Conservation (phyloP, 805 yeast genomes). For the Schwanniomyces sp. region DNA sequence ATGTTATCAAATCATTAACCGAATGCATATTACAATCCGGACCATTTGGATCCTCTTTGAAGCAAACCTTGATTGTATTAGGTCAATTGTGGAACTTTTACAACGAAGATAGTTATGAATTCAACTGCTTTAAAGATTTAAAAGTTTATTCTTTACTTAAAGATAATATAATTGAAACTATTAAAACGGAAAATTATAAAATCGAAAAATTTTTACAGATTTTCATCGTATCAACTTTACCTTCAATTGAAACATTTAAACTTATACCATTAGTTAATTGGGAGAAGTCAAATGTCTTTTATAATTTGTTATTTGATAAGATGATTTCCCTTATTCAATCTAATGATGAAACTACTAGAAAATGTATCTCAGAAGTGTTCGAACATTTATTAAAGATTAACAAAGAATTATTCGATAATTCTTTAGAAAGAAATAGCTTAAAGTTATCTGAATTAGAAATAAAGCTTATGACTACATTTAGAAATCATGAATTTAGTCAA, state of each 20-base stretch:
- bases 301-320: conserved; percentile 14
- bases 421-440: conserved; percentile 16
- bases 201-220: conserved; percentile 29
- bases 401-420: conserved; percentile 16
- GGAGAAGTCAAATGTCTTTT: conserved; percentile 10
- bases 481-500: conserved; percentile 18
- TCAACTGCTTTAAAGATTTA: conserved; percentile 19
- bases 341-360: conserved; percentile 15
- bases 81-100: conserved; percentile 39
- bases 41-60: conserved; percentile 19
- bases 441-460: conserved; percentile 45
- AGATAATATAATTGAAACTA: conserved; percentile 5
- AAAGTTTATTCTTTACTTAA: conserved; percentile 3
- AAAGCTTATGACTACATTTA: conserved; percentile 64
- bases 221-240: conserved; percentile 25
- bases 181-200: conserved; percentile 26
- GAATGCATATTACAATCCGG: conserved; percentile 28
- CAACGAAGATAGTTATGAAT: conserved; percentile 5
- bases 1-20: conserved; percentile 30
- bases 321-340: conserved; percentile 10
- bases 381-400: conserved; percentile 21
- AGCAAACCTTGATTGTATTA: conserved; percentile 38
- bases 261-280: conserved; percentile 23
- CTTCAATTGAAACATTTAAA: conserved; percentile 16
- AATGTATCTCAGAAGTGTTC: conserved; percentile 15